phyloP scores from a whole-genome alignment of 2,329 filamentous ascomycete species.

The Trichoderma arundinaceum region DNA sequence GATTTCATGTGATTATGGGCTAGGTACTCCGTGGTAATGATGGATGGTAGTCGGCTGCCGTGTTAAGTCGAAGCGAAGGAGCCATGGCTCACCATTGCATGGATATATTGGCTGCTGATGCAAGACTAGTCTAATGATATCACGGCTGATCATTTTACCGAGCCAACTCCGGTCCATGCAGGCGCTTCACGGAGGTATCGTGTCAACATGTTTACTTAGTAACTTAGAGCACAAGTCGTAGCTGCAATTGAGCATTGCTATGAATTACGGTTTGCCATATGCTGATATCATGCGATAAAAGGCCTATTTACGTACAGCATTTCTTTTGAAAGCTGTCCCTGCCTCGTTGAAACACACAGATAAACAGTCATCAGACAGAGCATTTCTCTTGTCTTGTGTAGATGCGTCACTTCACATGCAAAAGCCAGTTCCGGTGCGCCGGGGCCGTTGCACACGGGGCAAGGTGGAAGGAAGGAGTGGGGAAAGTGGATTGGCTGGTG shows the following conservation, averaged over 20 bases:
- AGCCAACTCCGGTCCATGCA: neutral
- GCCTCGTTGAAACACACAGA: neutral
- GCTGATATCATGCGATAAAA: neutral
- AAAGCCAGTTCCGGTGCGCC: conserved; percentile 28
- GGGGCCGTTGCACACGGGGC: conserved; percentile 5
- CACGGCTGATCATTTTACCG: conserved; percentile 24
- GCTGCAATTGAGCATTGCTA: neutral
- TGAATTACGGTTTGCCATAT: neutral
- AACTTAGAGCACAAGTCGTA: neutral
- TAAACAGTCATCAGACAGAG: neutral
- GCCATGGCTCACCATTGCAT: conserved; percentile 6
- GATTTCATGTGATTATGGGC: conserved; percentile 10
- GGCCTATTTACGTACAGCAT: neutral
- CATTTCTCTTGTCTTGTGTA: neutral
- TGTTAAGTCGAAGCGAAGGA: neutral
- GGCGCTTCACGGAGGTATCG: neutral
- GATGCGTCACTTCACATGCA: conserved; percentile 30
- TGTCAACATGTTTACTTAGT: neutral
- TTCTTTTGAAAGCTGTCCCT: too few species aligned
- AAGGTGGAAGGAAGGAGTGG: conserved; percentile 5
- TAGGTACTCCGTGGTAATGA: neutral
- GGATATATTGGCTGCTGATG: neutral
- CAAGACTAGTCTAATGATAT: neutral
- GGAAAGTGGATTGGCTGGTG: conserved; percentile 21
- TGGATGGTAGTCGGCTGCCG: neutral